Evolutionary conservation across 352 stramenopile species (phyloP).

Genomic region (Blastocystis hominis): DNA sequence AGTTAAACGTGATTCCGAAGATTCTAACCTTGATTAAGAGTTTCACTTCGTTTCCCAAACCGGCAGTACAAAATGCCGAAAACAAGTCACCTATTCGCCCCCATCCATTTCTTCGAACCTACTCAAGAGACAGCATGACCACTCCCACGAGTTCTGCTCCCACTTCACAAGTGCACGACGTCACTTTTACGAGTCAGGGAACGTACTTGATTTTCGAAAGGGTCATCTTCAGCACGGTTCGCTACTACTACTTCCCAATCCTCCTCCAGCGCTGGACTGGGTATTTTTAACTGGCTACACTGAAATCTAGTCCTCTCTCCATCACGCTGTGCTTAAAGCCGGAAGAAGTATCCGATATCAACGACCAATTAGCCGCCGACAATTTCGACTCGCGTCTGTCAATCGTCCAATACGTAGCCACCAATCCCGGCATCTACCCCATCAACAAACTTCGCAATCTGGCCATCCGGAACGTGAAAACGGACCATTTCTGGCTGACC

Average conservation of each 20-base stretch:
- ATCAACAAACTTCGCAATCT: slow-evolving; percentile 55
- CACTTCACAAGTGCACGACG: background rate
- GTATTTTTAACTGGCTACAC: background rate
- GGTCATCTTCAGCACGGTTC: background rate
- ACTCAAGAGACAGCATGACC: background rate
- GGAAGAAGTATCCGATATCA: background rate
- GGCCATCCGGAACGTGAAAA: slow-evolving; percentile 31
- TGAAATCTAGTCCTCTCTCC: background rate
- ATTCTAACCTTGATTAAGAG: background rate
- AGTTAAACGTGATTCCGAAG: background rate
- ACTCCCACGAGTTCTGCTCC: background rate
- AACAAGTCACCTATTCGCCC: background rate
- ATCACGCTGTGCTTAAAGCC: background rate
- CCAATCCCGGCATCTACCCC: background rate
- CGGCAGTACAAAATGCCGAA: background rate
- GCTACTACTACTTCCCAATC: slow-evolving; percentile 26
- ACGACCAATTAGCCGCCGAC: background rate
- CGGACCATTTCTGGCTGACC: slow-evolving; percentile 52
- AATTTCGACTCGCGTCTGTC: background rate
- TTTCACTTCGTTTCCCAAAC: background rate
- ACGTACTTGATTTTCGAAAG: background rate
- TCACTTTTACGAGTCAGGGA: slow-evolving; percentile 44
- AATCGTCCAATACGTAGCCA: background rate
- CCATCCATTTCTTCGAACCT: background rate
- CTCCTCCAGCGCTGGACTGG: slow-evolving; percentile 3